Percentiles rank a stretch among this genome's conserved stretches.
Conservation (phyloP, 129 eudicot species). For the Sambucus nigra region DNA sequence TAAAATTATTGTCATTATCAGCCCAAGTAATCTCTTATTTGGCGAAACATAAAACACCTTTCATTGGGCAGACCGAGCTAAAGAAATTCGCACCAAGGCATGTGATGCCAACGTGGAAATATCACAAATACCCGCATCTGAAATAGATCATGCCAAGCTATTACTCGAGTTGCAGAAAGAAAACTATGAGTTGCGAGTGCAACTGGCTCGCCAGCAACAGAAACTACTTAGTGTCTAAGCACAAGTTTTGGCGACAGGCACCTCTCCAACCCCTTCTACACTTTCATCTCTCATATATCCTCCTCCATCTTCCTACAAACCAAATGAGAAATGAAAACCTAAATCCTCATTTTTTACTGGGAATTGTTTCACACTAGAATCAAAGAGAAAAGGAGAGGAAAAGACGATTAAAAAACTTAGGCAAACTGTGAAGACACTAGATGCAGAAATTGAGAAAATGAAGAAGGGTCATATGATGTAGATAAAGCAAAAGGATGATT, state of each 20-base stretch:
- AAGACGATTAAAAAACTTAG: constrained; percentile 40
- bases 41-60: constrained; percentile 82
- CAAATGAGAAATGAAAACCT: constrained; percentile 33
- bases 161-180: constrained; percentile 75
- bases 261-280: constrained; percentile 60
- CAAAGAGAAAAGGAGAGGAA: constrained; percentile 42
- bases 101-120: constrained; percentile 64
- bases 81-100: too few relatives aligned
- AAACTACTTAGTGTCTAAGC: constrained; percentile 54
- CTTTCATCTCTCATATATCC: constrained; percentile 42
- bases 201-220: constrained; percentile 66
- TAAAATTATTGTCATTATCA: constrained; percentile 76
- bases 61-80: constrained; percentile 97
- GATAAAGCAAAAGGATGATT: constrained; percentile 59
- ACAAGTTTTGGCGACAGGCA: constrained; percentile 50
- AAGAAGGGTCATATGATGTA: constrained; percentile 50
- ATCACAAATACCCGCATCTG: constrained; percentile 29
- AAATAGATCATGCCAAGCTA: constrained; percentile 60
- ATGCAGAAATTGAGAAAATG: constrained; percentile 59
- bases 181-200: constrained; percentile 63
- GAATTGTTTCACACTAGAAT: constrained; percentile 56
- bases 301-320: constrained; percentile 43
- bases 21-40: too few relatives aligned
- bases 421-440: constrained; percentile 39
- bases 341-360: constrained; percentile 39